phyloP scores from a whole-genome alignment of 192 early-diverging fungal species.

The Geranomyces variabilis region DNA sequence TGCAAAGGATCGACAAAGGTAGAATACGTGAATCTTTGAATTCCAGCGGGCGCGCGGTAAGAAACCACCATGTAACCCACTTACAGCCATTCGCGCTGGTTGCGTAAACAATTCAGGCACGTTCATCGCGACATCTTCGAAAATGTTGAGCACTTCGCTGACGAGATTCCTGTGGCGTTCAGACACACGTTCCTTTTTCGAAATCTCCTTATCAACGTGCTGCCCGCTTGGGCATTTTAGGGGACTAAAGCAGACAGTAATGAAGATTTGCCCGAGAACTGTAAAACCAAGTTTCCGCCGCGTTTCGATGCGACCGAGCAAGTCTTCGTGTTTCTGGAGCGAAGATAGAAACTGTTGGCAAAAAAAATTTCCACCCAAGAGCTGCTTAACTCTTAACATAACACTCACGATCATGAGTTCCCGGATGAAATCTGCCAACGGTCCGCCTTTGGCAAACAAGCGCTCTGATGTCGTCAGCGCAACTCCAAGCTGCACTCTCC shows the following conservation, averaged over 20 bases:
- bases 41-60: too few relatives aligned
- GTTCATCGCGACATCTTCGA: neutral
- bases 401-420: constrained; percentile 16
- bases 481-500: constrained; percentile 25
- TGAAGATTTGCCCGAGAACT: constrained; percentile 5
- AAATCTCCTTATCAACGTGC: neutral
- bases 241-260: constrained; percentile 10
- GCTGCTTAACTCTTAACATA: neutral
- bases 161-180: neutral
- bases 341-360: too few relatives aligned
- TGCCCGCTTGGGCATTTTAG: neutral
- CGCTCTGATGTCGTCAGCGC: constrained; percentile 27
- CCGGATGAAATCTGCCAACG: constrained; percentile 1
- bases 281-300: constrained; percentile 12
- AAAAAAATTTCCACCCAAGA: neutral
- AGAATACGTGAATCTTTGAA: neutral
- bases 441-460: constrained; percentile 18
- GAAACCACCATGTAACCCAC: neutral
- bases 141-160: neutral
- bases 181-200: constrained; percentile 1
- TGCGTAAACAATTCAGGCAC: neutral
- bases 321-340: neutral
- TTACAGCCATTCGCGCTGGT: constrained; percentile 9
- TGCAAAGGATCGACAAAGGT: neutral
- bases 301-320: neutral